These are phyloP conservation scores for Xylaria scruposa DNA, from an alignment of 495 filamentous ascomycete species.

Conservation along the genomic window DNA sequence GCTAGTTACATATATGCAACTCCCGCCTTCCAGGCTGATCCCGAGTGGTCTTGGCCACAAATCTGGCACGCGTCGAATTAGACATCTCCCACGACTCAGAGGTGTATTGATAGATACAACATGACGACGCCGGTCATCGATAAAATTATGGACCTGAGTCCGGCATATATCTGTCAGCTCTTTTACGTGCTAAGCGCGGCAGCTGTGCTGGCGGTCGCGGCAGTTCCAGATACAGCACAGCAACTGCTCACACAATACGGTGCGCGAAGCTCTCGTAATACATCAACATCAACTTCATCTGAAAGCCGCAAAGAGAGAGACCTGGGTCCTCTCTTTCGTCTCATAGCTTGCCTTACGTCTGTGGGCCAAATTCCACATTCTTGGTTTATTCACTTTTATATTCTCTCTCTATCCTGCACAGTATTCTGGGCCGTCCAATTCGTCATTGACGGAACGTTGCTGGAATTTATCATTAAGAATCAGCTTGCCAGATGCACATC, in stretches of 20 bases:
- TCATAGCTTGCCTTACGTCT: slow-evolving; percentile 43
- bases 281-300: background rate
- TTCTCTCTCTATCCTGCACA: slow-evolving; percentile 71
- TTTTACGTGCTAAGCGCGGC: slow-evolving; percentile 53
- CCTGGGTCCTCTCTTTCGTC: slow-evolving; percentile 29
- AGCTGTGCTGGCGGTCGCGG: slow-evolving; percentile 46
- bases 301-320: slow-evolving; percentile 1
- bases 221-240: slow-evolving; percentile 47
- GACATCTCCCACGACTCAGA: too few species aligned
- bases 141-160: slow-evolving; percentile 31
- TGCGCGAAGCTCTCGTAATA: slow-evolving; percentile 40
- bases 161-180: slow-evolving; percentile 52
- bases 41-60: background rate
- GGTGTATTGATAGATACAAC: background rate
- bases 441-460: slow-evolving; percentile 58
- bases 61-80: background rate
- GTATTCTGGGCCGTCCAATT: slow-evolving; percentile 80
- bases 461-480: slow-evolving; percentile 49
- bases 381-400: slow-evolving; percentile 90
- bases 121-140: slow-evolving; percentile 26
- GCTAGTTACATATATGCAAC: background rate
- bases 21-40: too few species aligned
- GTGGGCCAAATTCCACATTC: slow-evolving; percentile 73
- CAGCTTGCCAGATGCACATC: slow-evolving; percentile 35
- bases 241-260: slow-evolving; percentile 57